Evolutionary conservation across 192 early-diverging fungal genomes (phyloP).

Genomic region (Rhizoclosmatium sp.): DNA sequence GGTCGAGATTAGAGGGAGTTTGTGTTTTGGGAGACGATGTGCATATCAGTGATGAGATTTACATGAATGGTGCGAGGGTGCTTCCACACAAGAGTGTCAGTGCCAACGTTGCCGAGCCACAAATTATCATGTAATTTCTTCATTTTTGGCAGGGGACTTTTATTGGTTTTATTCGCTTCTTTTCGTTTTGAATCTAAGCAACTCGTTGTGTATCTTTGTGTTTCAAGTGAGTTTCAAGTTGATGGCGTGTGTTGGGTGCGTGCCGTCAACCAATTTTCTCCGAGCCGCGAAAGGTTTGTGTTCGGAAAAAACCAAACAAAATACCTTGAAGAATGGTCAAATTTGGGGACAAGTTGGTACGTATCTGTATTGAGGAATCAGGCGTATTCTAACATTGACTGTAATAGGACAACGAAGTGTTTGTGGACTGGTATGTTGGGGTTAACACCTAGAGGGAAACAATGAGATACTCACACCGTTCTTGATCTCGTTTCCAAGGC

Average conservation of each 20-base stretch:
- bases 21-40: conserved; percentile 99
- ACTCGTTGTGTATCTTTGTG: not conserved
- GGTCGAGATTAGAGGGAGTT: conserved; percentile 91
- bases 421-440: conserved; percentile 22
- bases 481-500: conserved; percentile 5
- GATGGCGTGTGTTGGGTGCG: not conserved
- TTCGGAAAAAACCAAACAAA: conserved; percentile 2
- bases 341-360: conserved; percentile 35
- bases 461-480: not conserved
- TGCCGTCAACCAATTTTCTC: not conserved
- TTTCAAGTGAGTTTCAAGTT: not conserved
- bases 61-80: conserved; percentile 58
- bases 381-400: not conserved
- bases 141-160: not conserved
- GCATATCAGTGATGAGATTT: conserved; percentile 84
- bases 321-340: conserved; percentile 26
- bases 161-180: conserved; percentile 4
- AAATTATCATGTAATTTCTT: conserved; percentile 49
- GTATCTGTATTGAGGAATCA: conserved; percentile 4
- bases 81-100: conserved; percentile 63
- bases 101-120: conserved; percentile 42
- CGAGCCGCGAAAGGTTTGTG: too few species aligned
- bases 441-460: not conserved
- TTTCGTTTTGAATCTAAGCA: not conserved
- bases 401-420: conserved; percentile 24